These are phyloP conservation scores for Penicillium sp. DNA, from an alignment of 2,329 filamentous ascomycete genomes.

Conservation along the genomic window DNA sequence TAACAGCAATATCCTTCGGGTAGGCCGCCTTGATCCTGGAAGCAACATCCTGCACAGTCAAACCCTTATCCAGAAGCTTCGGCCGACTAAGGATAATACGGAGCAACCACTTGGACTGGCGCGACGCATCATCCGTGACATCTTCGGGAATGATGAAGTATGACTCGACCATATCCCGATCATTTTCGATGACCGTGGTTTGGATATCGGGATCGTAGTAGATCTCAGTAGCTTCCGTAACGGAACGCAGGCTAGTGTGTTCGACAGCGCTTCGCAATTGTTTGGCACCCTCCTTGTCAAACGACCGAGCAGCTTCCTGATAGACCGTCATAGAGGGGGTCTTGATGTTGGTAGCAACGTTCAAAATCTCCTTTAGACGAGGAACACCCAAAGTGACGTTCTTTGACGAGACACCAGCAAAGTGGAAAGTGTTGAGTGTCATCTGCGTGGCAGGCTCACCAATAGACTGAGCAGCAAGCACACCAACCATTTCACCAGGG, in stretches of 20 bases:
- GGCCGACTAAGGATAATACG: constrained; percentile 88
- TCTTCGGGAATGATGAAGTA: constrained; percentile 93
- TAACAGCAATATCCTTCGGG: constrained; percentile 72
- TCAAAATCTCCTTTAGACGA: constrained; percentile 97
- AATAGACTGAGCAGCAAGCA: constrained; percentile 93
- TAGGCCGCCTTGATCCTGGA: constrained; percentile 83
- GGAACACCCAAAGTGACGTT: constrained; percentile 98
- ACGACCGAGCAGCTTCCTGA: constrained; percentile 53
- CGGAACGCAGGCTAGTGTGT: constrained; percentile 83
- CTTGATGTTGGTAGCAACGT: constrained; percentile 96
- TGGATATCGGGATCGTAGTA: constrained; percentile 93
- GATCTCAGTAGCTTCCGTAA: constrained; percentile 86
- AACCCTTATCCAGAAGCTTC: constrained; percentile 82
- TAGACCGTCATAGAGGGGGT: constrained; percentile 95
- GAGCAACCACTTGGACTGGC: constrained; percentile 87
- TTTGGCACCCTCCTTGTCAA: constrained; percentile 72
- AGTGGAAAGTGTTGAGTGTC: constrained; percentile 99
- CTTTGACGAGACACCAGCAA: constrained; percentile 98
- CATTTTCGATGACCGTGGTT: constrained; percentile 73
- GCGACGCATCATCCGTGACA: constrained; percentile 52
- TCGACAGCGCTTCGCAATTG: constrained; percentile 79
- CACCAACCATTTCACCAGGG: constrained; percentile 97
- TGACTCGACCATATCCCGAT: constrained; percentile 88
- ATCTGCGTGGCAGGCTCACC: constrained; percentile 98
- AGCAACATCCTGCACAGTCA: constrained; percentile 86